Conservation (phyloP, 768 basidiomycete species). For the Russula compacta region DNA sequence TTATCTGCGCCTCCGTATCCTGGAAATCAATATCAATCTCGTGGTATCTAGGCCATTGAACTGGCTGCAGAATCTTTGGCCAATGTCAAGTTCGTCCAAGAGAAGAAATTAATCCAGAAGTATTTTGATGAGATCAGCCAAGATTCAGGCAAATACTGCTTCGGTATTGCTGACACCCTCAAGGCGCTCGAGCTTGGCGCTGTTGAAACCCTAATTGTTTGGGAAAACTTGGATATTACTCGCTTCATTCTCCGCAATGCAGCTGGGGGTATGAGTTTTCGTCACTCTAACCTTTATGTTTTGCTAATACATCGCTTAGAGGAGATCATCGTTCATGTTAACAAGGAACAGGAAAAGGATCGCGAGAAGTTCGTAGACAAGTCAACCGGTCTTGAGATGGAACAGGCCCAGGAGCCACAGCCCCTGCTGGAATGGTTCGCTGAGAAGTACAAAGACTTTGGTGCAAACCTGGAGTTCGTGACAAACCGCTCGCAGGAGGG, state of each 20-base stretch:
- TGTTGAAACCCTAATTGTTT: conserved; percentile 94
- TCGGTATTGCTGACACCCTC: conserved; percentile 94
- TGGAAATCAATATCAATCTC: background rate
- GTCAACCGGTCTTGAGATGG: conserved; percentile 94
- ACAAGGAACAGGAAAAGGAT: conserved; percentile 83
- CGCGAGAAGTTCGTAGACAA: conserved; percentile 94
- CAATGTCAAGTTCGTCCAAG: conserved; percentile 99
- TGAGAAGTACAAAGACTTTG: conserved; percentile 97
- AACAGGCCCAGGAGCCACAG: conserved; percentile 71
- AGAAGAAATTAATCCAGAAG: conserved; percentile 94
- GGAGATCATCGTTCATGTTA: conserved; percentile 71
- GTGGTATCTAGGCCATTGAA: conserved; percentile 71
- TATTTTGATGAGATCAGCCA: conserved; percentile 99
- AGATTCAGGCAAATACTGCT: conserved; percentile 94
- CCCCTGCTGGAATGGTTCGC: conserved; percentile 96
- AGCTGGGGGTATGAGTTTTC: conserved; percentile 55
- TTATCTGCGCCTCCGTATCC: background rate
- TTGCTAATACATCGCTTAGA: conserved; percentile 35
- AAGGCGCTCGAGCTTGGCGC: conserved; percentile 95
- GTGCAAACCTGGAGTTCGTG: conserved; percentile 90
- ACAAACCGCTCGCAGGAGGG: conserved; percentile 97
- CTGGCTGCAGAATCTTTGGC: conserved; percentile 91
- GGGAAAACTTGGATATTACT: conserved; percentile 93
- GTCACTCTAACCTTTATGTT: background rate
- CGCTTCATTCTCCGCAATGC: conserved; percentile 88